phyloP scores from a whole-genome alignment of 208 protist species.

The Balamuthia mandrillaris region DNA sequence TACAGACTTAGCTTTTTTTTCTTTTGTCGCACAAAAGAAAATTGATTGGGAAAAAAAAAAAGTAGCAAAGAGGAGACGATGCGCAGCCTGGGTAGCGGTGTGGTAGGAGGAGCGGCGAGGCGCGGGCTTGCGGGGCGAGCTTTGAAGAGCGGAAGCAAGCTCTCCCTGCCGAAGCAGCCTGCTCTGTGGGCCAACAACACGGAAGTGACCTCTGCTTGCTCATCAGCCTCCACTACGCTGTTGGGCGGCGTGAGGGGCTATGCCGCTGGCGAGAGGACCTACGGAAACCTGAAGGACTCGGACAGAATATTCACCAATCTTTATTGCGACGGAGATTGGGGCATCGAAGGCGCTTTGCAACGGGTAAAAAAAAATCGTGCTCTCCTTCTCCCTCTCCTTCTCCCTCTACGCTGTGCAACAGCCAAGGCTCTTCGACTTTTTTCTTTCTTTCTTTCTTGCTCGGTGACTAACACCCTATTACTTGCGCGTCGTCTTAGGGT shows the following conservation, averaged over 20 bases:
- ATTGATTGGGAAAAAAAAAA: no score
- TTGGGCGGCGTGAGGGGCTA: background rate
- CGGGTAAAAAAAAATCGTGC: slow-evolving; percentile 68
- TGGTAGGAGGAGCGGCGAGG: no score
- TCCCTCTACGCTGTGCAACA: background rate
- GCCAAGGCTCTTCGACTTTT: background rate
- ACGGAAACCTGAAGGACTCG: slow-evolving; percentile 89
- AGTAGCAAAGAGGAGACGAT: no score
- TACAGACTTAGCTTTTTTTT: no score
- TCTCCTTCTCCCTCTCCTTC: background rate
- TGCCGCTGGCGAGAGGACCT: slow-evolving; percentile 11
- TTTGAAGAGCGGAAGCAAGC: no score
- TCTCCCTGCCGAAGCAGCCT: no score
- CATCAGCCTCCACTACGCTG: no score
- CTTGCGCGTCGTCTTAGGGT: slow-evolving; percentile 67
- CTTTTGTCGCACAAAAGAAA: no score
- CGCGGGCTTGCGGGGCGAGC: no score
- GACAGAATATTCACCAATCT: slow-evolving; percentile 98
- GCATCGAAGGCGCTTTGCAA: slow-evolving; percentile 85
- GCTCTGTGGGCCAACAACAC: no score
- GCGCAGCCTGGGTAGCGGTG: no score
- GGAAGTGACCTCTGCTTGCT: no score
- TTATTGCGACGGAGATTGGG: slow-evolving; percentile 90
- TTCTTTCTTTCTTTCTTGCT: background rate
- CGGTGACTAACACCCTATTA: background rate